A percentile compares a stretch with the other conserved stretches of the same genome.
These are phyloP conservation scores for Thelonectria rubi DNA, from an alignment of 2,329 filamentous ascomycete species.

Conservation along the genomic window DNA sequence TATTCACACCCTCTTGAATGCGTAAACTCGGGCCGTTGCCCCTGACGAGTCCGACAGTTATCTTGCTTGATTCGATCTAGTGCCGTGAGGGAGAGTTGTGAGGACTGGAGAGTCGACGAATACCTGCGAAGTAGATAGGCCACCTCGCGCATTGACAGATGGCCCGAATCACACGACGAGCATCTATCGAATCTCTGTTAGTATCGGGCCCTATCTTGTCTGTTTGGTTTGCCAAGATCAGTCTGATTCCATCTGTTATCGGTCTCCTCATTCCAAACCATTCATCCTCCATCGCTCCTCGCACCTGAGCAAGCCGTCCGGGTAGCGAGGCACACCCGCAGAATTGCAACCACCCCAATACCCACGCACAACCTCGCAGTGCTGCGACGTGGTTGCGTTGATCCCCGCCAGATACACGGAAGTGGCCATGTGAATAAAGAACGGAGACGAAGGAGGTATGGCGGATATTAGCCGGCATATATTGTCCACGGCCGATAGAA, in stretches of 20 bases:
- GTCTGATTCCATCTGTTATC: not conserved
- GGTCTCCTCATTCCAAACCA: conserved; percentile 26
- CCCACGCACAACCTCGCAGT: conserved; percentile 47
- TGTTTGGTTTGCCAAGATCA: not conserved
- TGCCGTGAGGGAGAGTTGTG: no score
- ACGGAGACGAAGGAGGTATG: conserved; percentile 46
- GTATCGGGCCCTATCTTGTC: not conserved
- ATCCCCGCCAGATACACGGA: conserved; percentile 50
- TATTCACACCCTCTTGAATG: no score
- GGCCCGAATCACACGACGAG: not conserved
- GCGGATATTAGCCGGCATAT: conserved; percentile 48
- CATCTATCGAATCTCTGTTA: not conserved
- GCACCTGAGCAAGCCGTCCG: conserved; percentile 42
- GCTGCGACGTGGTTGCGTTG: conserved; percentile 43
- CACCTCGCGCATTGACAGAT: not conserved
- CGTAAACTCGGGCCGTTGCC: no score
- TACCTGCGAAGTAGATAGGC: no score
- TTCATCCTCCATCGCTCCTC: conserved; percentile 46
- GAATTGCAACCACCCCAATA: conserved; percentile 52
- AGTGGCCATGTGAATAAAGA: conserved; percentile 52
- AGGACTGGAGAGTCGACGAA: no score
- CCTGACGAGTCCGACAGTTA: no score
- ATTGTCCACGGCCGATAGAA: conserved; percentile 46
- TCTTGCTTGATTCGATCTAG: not conserved
- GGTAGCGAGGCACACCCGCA: conserved; percentile 51